Evolutionary conservation across 2,329 filamentous ascomycete species (phyloP), one percentile per base, ranked within the genome.

Genomic region (Cordyceps cateniannulata): DNA sequence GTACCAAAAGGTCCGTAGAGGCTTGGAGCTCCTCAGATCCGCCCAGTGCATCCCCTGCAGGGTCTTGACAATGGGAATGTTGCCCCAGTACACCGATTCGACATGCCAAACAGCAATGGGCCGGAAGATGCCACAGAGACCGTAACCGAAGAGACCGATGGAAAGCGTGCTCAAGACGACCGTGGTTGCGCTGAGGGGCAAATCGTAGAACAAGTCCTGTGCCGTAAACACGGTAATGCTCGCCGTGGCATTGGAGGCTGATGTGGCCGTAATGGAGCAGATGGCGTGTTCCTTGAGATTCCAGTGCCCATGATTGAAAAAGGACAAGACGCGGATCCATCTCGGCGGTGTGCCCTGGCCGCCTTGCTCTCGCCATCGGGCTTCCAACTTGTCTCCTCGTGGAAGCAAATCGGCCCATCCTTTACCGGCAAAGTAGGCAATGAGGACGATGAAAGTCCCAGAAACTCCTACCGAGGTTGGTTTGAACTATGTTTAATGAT

Each of bases 21-120:
- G 81, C 64, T 81, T 81, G 0, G 79, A 81, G 63, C 75, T 71
- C 66, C 79, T 79, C 32, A 81, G 20, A 0, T 77, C 66, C 49
- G 83, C 75, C 78, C 80, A 84, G 64, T 84, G 81, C 4, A 84
- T 72, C 0, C 79, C 79, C 63, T 84, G 81, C 8, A 83, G 76
- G 0, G 76, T 77, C 64, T 82, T 83, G 56, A 83, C 79, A 0
- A 76, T 79, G 0, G 81, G 81, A 4, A 84, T 67, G 6, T 73
- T 80, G 40, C 74, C 72, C 82, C 82, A 85, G 69, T 82, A 85
- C 3, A 85, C 81, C 2, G 80, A 76, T 16, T 84, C 81, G 5
- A 80, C 77, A 56, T 82, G 81, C 75, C 79, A 84, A 12, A 85
- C 81, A 1, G 76, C 74, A 42, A 84, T 75, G 0, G 81, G 81